phyloP scores from a whole-genome alignment of 192 early-diverging fungal genomes.

The Entophlyctis luteolus region DNA sequence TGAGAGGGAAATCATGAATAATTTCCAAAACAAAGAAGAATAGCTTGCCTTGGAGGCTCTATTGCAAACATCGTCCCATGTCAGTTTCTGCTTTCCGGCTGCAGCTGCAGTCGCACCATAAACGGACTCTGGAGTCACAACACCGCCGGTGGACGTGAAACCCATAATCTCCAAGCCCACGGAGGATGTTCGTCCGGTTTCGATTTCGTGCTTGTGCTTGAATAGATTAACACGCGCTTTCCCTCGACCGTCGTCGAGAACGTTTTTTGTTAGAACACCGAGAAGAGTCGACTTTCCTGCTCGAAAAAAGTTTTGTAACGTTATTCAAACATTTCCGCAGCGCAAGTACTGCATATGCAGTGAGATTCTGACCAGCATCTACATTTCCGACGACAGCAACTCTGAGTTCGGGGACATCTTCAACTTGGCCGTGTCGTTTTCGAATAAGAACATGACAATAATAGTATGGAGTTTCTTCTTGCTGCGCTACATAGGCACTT shows the following conservation, averaged over 20 bases:
- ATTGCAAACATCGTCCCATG: slow-evolving; percentile 80
- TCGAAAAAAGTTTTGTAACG: background rate
- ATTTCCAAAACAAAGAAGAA: slow-evolving; percentile 55
- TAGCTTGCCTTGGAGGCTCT: slow-evolving; percentile 65
- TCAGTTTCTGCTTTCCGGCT: slow-evolving; percentile 52
- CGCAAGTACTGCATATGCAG: background rate
- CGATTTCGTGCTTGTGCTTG: slow-evolving; percentile 86
- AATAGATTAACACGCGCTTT: slow-evolving; percentile 86
- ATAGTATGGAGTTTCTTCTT: background rate
- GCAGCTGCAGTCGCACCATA: background rate
- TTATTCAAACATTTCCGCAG: background rate
- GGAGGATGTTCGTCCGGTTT: slow-evolving; percentile 85
- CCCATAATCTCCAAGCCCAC: slow-evolving; percentile 86
- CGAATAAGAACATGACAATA: slow-evolving; percentile 66
- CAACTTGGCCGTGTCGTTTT: slow-evolving; percentile 64
- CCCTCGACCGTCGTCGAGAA: slow-evolving; percentile 89
- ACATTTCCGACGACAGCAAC: slow-evolving; percentile 91
- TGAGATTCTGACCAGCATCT: slow-evolving; percentile 42
- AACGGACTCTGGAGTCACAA: slow-evolving; percentile 59
- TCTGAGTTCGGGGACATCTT: slow-evolving; percentile 78
- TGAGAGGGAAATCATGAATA: slow-evolving; percentile 18
- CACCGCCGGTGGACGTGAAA: slow-evolving; percentile 63
- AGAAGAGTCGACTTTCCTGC: slow-evolving; percentile 75
- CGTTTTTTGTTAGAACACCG: slow-evolving; percentile 85
- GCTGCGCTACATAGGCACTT: too few relatives aligned